These are phyloP conservation scores for Lolium multiflorum DNA, from an alignment of 176 grass and related monocot species.

Conservation along the genomic window DNA sequence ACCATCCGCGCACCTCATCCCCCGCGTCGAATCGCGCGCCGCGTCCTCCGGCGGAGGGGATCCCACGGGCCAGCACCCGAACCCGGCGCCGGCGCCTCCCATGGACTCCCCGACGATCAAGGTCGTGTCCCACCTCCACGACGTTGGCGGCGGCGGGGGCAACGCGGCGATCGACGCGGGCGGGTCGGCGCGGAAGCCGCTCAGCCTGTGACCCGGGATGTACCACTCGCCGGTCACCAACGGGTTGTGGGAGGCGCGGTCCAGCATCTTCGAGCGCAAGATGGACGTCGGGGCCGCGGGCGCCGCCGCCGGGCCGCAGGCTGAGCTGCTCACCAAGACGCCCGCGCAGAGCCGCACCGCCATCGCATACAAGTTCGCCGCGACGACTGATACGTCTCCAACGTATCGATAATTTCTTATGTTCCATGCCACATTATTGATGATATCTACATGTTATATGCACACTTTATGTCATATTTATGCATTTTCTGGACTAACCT, in stretches of 20 bases:
- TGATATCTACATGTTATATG: no score
- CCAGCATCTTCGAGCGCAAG: conserved; percentile 93
- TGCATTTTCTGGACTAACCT: no score
- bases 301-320: conserved; percentile 41
- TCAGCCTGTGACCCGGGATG: conserved; percentile 97
- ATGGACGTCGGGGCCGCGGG: conserved; percentile 49
- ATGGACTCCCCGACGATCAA: conserved; percentile 70
- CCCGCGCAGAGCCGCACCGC: conserved; percentile 83
- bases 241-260: conserved; percentile 90
- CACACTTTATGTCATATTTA: no score
- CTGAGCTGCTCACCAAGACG: conserved; percentile 78
- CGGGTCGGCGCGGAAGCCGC: conserved; percentile 72
- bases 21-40: not conserved
- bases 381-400: no score
- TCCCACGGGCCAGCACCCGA: conserved; percentile 9
- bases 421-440: no score
- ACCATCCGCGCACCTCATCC: not conserved
- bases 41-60: conserved; percentile 34
- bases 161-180: conserved; percentile 62
- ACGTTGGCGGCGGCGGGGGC: not conserved
- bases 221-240: conserved; percentile 98
- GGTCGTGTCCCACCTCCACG: conserved; percentile 45
- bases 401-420: no score
- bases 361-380: conserved; percentile 84
- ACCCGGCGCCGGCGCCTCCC: not conserved